Conservation (phyloP, 2,329 filamentous ascomycete genomes). For the Alternaria gansuensis region DNA sequence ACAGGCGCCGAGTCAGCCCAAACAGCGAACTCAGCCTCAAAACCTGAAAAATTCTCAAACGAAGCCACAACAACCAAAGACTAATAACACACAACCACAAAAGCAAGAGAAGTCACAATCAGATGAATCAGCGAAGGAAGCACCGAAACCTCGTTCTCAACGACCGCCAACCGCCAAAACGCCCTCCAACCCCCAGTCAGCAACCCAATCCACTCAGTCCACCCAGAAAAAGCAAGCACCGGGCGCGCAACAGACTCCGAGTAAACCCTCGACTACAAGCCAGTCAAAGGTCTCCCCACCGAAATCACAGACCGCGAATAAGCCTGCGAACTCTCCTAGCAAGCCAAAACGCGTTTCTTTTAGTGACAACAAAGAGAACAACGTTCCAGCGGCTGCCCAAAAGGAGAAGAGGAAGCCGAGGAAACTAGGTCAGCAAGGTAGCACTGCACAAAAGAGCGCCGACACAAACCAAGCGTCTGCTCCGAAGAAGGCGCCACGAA, state of each 20-base stretch:
- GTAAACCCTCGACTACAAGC: not conserved
- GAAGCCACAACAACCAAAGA: constrained; percentile 5
- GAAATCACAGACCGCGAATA: constrained; percentile 22
- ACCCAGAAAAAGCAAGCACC: constrained; percentile 10
- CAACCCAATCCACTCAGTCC: constrained; percentile 1
- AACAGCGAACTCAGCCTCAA: constrained; percentile 7
- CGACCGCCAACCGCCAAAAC: constrained; percentile 12
- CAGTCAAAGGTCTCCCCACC: constrained; percentile 3
- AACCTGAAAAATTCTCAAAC: constrained; percentile 15
- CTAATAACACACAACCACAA: constrained; percentile 19
- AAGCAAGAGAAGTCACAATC: constrained; percentile 24
- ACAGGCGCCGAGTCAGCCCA: not conserved
- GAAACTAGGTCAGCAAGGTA: constrained; percentile 34
- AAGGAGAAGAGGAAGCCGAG: constrained; percentile 36
- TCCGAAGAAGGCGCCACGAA: constrained; percentile 36
- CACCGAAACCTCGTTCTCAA: constrained; percentile 22
- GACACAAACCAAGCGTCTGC: not conserved
- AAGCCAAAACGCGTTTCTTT: constrained; percentile 23
- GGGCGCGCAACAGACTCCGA: not conserved
- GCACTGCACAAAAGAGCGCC: constrained; percentile 12
- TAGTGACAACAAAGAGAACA: constrained; percentile 30
- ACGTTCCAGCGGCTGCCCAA: constrained; percentile 17
- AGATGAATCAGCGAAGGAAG: constrained; percentile 28
- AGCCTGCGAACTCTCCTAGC: constrained; percentile 9
- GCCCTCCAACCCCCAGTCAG: constrained; percentile 7